Conservation (phyloP, 2,329 filamentous ascomycete species). For the Mycocentrospora acerina region DNA sequence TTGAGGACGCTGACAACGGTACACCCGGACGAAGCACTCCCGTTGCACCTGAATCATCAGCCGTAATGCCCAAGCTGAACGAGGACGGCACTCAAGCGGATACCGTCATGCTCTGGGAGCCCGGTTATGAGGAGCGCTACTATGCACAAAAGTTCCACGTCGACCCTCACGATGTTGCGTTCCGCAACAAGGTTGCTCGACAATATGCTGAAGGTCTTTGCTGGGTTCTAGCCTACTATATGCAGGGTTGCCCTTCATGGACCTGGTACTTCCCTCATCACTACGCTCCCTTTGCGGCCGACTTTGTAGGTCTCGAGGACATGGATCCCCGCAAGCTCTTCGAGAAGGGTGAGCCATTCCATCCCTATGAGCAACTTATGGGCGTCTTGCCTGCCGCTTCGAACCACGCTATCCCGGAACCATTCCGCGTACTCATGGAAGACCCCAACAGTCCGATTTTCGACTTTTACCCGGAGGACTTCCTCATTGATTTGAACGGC, state of each 20-base stretch:
- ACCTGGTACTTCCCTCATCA: constrained; percentile 99
- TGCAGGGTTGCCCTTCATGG: constrained; percentile 97
- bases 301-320: constrained; percentile 81
- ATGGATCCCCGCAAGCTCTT: constrained; percentile 71
- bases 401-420: constrained; percentile 82
- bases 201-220: constrained; percentile 93
- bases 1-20: constrained; percentile 63
- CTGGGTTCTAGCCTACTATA: constrained; percentile 97
- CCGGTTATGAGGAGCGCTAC: constrained; percentile 92
- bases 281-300: constrained; percentile 94
- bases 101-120: constrained; percentile 88
- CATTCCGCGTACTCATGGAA: constrained; percentile 90
- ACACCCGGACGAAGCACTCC: constrained; percentile 64
- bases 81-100: constrained; percentile 69
- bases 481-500: constrained; percentile 89
- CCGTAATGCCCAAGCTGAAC: constrained; percentile 43
- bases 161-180: constrained; percentile 76
- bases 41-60: constrained; percentile 47
- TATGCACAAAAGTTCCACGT: constrained; percentile 96
- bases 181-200: constrained; percentile 83
- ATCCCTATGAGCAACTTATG: constrained; percentile 96
- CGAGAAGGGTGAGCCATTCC: constrained; percentile 80
- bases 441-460: constrained; percentile 87
- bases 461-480: constrained; percentile 96
- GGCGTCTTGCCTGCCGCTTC: constrained; percentile 93